Conservation (phyloP, 768 basidiomycete genomes). For the Exidia glandulosa region DNA sequence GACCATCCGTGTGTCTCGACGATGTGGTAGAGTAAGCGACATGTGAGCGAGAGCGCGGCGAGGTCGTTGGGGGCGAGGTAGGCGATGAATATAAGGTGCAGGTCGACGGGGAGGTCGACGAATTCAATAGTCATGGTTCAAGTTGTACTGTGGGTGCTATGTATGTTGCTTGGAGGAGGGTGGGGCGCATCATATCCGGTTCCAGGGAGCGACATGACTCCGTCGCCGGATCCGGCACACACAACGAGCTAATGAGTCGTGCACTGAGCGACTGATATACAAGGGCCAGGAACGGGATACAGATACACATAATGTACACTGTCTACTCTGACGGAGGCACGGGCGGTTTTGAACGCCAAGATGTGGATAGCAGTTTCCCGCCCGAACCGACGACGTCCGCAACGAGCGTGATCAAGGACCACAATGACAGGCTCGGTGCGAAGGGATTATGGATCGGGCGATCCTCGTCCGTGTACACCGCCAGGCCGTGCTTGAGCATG, state of each 20-base stretch:
- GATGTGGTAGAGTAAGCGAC: not conserved
- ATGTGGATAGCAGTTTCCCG: not conserved
- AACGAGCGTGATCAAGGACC: not conserved
- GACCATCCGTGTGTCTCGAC: not conserved
- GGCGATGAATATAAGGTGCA: not conserved
- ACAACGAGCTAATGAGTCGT: too few species aligned
- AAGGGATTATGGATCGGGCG: not conserved
- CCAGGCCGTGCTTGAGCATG: not conserved
- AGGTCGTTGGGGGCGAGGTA: not conserved
- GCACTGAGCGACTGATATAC: too few species aligned
- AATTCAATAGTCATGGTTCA: not conserved
- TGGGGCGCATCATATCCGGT: too few species aligned
- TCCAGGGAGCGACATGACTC: too few species aligned
- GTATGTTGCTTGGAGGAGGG: too few species aligned
- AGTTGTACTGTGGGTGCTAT: too few species aligned
- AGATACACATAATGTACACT: too few species aligned
- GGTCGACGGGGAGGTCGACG: not conserved
- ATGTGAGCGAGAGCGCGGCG: not conserved
- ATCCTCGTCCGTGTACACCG: not conserved
- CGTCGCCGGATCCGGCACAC: too few species aligned
- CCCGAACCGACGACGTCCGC: not conserved
- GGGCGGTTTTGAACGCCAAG: too few species aligned
- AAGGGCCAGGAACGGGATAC: too few species aligned
- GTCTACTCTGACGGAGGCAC: too few species aligned
- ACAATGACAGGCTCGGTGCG: not conserved